phyloP scores from a whole-genome alignment of 768 basidiomycete species.

The Termitomyces heimii region DNA sequence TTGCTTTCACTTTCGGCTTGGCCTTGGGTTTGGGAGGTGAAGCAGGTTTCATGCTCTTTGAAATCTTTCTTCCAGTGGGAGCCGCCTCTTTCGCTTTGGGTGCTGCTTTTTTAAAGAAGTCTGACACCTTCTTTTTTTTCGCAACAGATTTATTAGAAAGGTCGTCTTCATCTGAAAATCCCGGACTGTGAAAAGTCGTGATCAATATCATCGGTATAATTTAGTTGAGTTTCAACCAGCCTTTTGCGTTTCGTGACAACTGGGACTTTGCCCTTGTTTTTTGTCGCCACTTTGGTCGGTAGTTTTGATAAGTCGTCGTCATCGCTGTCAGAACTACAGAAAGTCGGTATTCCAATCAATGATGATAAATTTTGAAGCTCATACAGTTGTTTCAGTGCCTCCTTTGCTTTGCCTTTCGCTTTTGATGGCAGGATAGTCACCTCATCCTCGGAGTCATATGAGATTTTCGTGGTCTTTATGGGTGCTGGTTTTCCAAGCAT shows the following conservation, averaged over 20 bases:
- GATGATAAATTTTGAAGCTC: neutral
- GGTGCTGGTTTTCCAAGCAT: constrained; percentile 12
- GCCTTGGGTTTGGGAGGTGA: constrained; percentile 45
- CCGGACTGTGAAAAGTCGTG: constrained; percentile 21
- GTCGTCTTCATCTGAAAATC: constrained; percentile 30
- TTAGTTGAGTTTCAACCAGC: constrained; percentile 23
- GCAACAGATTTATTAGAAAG: constrained; percentile 36
- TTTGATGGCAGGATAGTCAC: constrained; percentile 14
- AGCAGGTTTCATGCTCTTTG: constrained; percentile 55
- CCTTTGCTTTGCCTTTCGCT: constrained; percentile 11
- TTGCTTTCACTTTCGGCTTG: constrained; percentile 36
- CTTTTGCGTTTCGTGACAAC: constrained; percentile 60
- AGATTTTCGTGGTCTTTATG: constrained; percentile 14
- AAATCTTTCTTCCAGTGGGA: constrained; percentile 40
- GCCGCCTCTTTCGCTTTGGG: constrained; percentile 31
- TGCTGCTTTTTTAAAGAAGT: constrained; percentile 52
- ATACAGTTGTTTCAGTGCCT: constrained; percentile 5
- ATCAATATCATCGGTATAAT: neutral
- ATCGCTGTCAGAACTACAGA: constrained; percentile 2
- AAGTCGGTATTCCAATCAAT: neutral
- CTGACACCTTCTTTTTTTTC: constrained; percentile 55
- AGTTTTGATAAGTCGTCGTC: constrained; percentile 8
- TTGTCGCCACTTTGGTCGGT: neutral
- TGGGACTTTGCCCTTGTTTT: constrained; percentile 18
- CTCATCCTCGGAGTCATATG: constrained; percentile 26